Conservation (phyloP, 2,329 filamentous ascomycete species). For the Metarhizium guizhouense region DNA sequence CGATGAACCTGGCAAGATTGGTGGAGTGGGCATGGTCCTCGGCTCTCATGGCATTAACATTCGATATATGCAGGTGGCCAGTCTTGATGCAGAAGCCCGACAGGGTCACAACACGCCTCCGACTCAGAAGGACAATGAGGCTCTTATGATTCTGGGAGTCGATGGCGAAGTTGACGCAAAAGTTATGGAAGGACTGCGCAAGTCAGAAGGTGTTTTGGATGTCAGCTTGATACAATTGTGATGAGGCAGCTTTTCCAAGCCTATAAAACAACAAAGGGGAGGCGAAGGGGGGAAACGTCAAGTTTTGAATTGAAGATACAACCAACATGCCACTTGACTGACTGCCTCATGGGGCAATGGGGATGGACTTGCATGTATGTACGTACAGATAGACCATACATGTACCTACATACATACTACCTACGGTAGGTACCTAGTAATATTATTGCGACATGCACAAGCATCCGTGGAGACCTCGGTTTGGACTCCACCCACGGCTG, state of each 20-base stretch:
- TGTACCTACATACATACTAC: too few species aligned
- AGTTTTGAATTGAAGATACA: too few species aligned
- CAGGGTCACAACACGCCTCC: conserved; percentile 13
- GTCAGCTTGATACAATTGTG: conserved; percentile 43
- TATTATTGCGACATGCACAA: neutral
- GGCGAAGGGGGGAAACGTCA: too few species aligned
- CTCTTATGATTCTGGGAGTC: conserved; percentile 74
- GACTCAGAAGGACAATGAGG: conserved; percentile 45
- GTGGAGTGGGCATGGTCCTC: conserved; percentile 62
- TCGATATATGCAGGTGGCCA: conserved; percentile 67
- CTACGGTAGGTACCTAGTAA: too few species aligned
- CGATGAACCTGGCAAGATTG: conserved; percentile 75
- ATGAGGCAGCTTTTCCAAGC: neutral
- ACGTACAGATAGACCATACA: too few species aligned
- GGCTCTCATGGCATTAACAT: conserved; percentile 69
- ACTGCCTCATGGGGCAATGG: too few species aligned
- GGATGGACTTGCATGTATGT: too few species aligned
- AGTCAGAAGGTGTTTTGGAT: conserved; percentile 44
- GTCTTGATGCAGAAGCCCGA: conserved; percentile 28
- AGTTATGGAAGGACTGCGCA: conserved; percentile 38
- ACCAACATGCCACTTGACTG: too few species aligned
- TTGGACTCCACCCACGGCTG: too few species aligned
- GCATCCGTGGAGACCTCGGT: too few species aligned
- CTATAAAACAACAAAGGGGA: too few species aligned
- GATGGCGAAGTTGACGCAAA: conserved; percentile 54